Evolutionary conservation across 2,329 filamentous ascomycete species (phyloP), one percentile per base, ranked within the genome.

Genomic region (Ophiostoma angusticollis): DNA sequence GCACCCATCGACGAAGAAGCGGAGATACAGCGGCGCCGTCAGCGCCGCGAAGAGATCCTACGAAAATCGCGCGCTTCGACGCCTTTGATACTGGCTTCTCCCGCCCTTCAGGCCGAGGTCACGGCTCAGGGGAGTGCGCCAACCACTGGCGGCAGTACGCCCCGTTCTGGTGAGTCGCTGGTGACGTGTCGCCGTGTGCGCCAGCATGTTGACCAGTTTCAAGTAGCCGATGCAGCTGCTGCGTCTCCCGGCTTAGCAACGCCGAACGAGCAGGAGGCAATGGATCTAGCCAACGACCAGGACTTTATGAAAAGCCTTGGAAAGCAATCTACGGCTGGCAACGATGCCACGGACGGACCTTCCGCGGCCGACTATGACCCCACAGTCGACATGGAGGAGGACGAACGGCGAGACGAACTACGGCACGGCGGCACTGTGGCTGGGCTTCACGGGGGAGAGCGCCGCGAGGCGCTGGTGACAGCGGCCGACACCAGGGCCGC

Each of bases 351-450:
- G 46, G 80, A 91, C 51, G 84, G 80, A 6, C 82, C 84, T 6
- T 94, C 86, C n/a, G 87, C 87, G 32, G 86, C 85, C 43, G 84
- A 94, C 57, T 94, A 94, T 55, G 84, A 94, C 53, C 87, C 87
- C 1, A 91, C 79, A 1, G 68, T 78, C 49, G 87, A 95, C 54
- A 91, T 89, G 82, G 70, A 80, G 55, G 84, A 93, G 57, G 86
- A 94, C 49, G 75, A 77, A 51, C 68, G 75, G 43, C 75, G 80
- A 41, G 76, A 83, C 51, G 77, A 78, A 47, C 67, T 75, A 49
- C 72, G 78, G 43, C 68, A 75, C 44, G 68, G 69, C 37, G 70
- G 73, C 41, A 66, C 63, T 24, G 59, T 42, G 61, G 41, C 43
- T 5, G 43, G 39, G n/a, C 54, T 69, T 35, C 65, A 70, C 43